Evolutionary conservation across 2,329 filamentous ascomycete species (phyloP), one percentile per base, ranked within the genome.

Genomic region (Aspergillus texensis): DNA sequence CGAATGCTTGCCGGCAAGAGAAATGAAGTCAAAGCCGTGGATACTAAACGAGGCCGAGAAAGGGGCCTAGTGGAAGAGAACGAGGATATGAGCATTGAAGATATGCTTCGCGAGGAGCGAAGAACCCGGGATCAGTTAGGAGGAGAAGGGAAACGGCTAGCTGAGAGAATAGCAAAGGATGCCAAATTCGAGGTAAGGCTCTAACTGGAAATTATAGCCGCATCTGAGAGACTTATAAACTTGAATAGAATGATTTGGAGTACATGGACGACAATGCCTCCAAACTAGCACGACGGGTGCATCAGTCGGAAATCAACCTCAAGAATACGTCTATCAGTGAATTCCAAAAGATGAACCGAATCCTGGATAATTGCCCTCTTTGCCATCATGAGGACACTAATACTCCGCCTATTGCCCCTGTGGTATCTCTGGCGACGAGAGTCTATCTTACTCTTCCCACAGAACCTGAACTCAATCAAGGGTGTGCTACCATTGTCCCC

Each of bases 251-350:
- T 72, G 91, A 96, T 76, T 87, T 99, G 30, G 94, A 99, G 60
- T 99, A 99, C 79, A 91, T 98, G 85, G 94, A 99, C 75, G 95
- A 98, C 71, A 98, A 99, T 74, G 95, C 95, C 19, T 86, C 88
- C 58, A 96, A 94, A 78, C 88, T 99, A 14, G 94, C 94, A 32
- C 90, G 89, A 72, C 89, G 91, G 30, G 91, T 97, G 16, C 91
- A 96, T 74, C 95, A 94, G 76, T 94, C 91, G 45, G 92, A 96
- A 68, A 84, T 92, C 67, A 93, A 93, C 77, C 86, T 99, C 63
- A 94, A 93, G 75, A 97, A 94, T 75, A 86, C 88, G 58, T 93
- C 96, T 4, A 91, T 99, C 66, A 84, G 84, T 71, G 94, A 98
- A 65, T 96, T 94, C 75, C 93, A 96, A 70, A 94, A 92, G 77